Evolutionary conservation across 257 asterid genomes (phyloP).

Genomic region (Penstemon davidsonii): DNA sequence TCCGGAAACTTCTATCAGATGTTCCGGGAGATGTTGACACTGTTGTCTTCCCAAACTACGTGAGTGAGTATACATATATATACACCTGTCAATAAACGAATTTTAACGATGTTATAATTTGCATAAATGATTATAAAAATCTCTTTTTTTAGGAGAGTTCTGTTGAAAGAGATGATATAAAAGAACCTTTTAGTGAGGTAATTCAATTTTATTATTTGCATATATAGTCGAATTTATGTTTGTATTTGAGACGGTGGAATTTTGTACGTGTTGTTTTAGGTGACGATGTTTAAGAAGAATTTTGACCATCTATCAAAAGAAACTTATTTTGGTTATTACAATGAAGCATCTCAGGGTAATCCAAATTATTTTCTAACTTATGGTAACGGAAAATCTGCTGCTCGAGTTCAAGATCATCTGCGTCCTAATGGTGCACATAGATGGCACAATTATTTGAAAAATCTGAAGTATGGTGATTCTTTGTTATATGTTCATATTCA

Average conservation of each 20-base stretch:
- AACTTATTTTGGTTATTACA: constrained; percentile 48
- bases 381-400: constrained; percentile 76
- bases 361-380: constrained; percentile 67
- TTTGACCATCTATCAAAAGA: constrained; percentile 56
- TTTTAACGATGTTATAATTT: neutral
- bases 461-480: constrained; percentile 47
- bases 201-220: neutral
- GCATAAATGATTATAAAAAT: neutral
- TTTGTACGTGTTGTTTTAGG: constrained; percentile 36
- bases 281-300: constrained; percentile 74
- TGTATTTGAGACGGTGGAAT: too few species aligned
- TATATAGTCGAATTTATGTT: too few species aligned
- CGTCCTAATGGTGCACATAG: constrained; percentile 80
- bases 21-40: constrained; percentile 43
- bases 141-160: constrained; percentile 45
- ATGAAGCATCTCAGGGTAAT: constrained; percentile 54
- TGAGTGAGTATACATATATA: constrained; percentile 27
- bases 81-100: neutral
- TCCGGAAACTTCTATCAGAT: constrained; percentile 35
- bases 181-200: constrained; percentile 59
- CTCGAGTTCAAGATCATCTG: constrained; percentile 67
- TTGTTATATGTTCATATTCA: too few species aligned
- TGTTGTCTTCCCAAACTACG: constrained; percentile 47
- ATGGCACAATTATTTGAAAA: constrained; percentile 75
- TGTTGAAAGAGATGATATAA: constrained; percentile 48